Conservation (phyloP, 2,329 filamentous ascomycete species). For the Biscogniauxia sp. region DNA sequence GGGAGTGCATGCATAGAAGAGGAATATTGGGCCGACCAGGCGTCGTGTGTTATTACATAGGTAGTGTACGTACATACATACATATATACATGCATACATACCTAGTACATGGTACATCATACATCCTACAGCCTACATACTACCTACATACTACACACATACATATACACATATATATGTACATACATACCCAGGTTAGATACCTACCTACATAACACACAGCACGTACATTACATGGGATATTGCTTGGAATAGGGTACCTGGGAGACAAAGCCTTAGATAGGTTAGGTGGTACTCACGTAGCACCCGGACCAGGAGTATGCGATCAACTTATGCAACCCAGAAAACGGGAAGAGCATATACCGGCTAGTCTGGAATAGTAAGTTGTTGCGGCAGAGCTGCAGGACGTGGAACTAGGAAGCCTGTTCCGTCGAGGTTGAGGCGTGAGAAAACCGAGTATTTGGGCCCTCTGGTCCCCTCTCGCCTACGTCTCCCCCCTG, state of each 20-base stretch:
- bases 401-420: slow-evolving; percentile 26
- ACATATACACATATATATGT: no score
- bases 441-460: slow-evolving; percentile 30
- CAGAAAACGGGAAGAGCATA: background rate
- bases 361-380: slow-evolving; percentile 2
- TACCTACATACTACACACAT: no score
- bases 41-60: background rate
- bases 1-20: background rate
- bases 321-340: background rate
- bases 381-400: slow-evolving; percentile 12
- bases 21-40: background rate
- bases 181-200: no score
- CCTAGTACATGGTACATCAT: no score
- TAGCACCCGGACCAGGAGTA: background rate
- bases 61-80: background rate
- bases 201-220: no score
- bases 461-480: slow-evolving; percentile 27
- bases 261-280: background rate
- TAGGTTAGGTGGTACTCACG: background rate
- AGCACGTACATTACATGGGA: background rate
- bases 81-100: no score
- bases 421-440: slow-evolving; percentile 23
- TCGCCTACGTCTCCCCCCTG: slow-evolving; percentile 14
- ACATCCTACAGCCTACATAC: no score
- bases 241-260: background rate